Conservation (phyloP, 768 basidiomycete genomes). For the Suillus plorans region DNA sequence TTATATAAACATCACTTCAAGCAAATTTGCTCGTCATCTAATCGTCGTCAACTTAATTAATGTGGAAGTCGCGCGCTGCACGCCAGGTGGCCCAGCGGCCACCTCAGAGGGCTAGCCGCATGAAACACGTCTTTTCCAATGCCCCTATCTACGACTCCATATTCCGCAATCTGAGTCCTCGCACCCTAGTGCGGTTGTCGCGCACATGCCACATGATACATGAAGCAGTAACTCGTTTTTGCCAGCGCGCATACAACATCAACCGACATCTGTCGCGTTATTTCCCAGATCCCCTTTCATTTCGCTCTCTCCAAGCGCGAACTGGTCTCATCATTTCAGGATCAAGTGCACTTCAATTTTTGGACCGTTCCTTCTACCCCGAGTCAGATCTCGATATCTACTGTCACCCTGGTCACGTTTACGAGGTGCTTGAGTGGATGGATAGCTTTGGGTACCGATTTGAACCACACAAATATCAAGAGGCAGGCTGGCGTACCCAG, state of each 20-base stretch:
- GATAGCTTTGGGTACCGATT: slow-evolving; percentile 31
- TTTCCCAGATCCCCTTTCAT: slow-evolving; percentile 37
- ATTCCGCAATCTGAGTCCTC: slow-evolving; percentile 22
- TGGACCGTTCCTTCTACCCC: slow-evolving; percentile 43
- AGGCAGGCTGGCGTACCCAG: slow-evolving; percentile 13
- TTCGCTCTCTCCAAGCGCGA: slow-evolving; percentile 42
- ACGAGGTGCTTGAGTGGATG: slow-evolving; percentile 34
- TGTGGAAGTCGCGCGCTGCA: background rate
- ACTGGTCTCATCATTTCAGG: slow-evolving; percentile 53
- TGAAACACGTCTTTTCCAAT: slow-evolving; percentile 10
- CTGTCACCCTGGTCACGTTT: slow-evolving; percentile 30
- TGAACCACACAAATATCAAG: slow-evolving; percentile 21
- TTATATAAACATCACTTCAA: background rate
- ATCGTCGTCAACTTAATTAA: background rate
- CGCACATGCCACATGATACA: slow-evolving; percentile 20
- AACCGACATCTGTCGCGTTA: slow-evolving; percentile 36
- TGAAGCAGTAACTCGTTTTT: slow-evolving; percentile 20
- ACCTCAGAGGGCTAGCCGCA: background rate
- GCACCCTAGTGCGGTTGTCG: slow-evolving; percentile 23
- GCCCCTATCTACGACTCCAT: slow-evolving; percentile 24
- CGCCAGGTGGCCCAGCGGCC: background rate
- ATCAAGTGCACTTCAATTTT: slow-evolving; percentile 52
- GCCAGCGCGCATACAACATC: slow-evolving; percentile 33
- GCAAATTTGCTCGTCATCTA: background rate
- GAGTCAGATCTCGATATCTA: slow-evolving; percentile 56